Conservation (phyloP, 192 early-diverging fungal species). For the Spinellus fusiger region DNA sequence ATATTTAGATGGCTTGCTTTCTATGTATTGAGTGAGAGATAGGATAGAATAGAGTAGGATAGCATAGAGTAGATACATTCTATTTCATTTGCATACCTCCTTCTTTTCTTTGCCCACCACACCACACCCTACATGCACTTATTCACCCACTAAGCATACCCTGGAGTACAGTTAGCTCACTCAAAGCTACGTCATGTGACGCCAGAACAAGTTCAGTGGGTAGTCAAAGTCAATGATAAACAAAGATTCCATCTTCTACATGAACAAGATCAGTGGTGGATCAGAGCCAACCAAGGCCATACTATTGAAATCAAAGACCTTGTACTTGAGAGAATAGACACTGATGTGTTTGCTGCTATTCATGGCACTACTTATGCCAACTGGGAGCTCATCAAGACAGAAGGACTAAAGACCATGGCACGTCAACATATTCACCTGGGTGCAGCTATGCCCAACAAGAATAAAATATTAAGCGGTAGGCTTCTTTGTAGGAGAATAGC, state of each 20-base stretch:
- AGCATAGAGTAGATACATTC: no score
- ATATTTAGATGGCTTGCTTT: neutral
- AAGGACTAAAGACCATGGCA: slow-evolving; percentile 69
- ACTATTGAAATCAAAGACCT: slow-evolving; percentile 39
- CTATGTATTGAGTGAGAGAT: neutral
- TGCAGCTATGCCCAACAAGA: slow-evolving; percentile 56
- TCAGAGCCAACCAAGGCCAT: slow-evolving; percentile 89
- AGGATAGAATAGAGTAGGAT: no score
- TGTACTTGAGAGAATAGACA: slow-evolving; percentile 18
- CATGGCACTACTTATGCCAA: slow-evolving; percentile 60
- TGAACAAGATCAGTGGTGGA: slow-evolving; percentile 44
- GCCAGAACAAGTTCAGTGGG: slow-evolving; percentile 53
- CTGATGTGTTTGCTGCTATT: slow-evolving; percentile 45
- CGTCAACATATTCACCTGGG: slow-evolving; percentile 93
- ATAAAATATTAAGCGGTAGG: slow-evolving; percentile 50
- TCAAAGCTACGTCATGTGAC: slow-evolving; percentile 52
- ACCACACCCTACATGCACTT: neutral
- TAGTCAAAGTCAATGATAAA: slow-evolving; percentile 78
- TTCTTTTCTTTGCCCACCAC: no score
- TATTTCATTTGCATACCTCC: no score
- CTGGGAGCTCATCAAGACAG: slow-evolving; percentile 43
- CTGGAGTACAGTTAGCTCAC: slow-evolving; percentile 48
- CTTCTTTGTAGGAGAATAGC: no score
- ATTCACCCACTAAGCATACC: neutral
- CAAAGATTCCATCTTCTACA: slow-evolving; percentile 65